Evolutionary conservation across 2,329 filamentous ascomycete genomes (phyloP), one percentile per base, ranked within the genome.

Genomic region (Colletotrichum simmondsii): DNA sequence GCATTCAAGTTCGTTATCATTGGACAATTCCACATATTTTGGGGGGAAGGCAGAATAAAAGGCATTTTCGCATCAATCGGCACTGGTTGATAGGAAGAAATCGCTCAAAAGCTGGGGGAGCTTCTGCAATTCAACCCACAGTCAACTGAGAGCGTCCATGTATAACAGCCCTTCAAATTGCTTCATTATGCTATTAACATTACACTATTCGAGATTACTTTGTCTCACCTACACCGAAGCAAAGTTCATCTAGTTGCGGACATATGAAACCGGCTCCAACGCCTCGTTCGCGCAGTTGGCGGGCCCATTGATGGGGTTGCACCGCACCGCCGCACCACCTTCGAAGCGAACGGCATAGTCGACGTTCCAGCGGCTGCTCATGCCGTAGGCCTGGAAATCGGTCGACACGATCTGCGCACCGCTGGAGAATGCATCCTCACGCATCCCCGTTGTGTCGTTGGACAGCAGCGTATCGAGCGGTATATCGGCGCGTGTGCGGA

Each of bases 351-450:
- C 83, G 5, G 79, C 84, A 75, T 87, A 88, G 71, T 87, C 86
- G 74, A 83, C 84, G 22, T 81, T 82, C 82, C 84, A 88, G 32
- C 86, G 79, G 58, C 82, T 79, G 57, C 81, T 83, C 85, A 86
- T 84, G 0, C 86, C 86, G 74, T 83, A 85, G 1, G 76, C 80
- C 7, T 85, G 85, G 67, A 83, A 88, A 74, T 88, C 86, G 0
- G 85, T 87, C 37, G 83, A 85, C 2, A 88, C 84, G 68, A 88
- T 80, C 75, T 88, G 87, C 30, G 86, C 86, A 7, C 85, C 86
- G 58, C 85, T 87, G 58, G 79, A 71, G 53, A 87, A 83, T 1
- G 86, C 86, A 12, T 75, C 74, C 2, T 85, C 83, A 22, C 85
- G 78, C 82, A 82, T 84, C 6, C 42, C 66, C 28, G 84, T 84